Evolutionary conservation across 177 flowering plant genomes (phyloP), one percentile per base, ranked within the genome.

Genomic region (Vitis hybrid): DNA sequence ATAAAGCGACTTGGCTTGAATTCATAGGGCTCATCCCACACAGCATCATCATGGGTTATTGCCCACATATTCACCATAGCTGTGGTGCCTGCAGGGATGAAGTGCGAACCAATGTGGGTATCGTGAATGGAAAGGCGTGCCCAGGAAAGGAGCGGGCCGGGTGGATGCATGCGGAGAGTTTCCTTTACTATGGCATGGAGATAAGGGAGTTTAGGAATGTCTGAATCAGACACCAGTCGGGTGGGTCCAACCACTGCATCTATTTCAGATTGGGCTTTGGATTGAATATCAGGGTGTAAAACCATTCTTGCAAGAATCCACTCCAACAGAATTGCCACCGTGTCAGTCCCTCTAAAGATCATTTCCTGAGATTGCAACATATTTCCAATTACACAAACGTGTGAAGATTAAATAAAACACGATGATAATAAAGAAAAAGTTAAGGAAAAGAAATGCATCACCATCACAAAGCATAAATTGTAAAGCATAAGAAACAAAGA

Each of bases 21-120:
- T 23, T 73, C 71, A 1, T 78, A 62, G 0, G 98, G 84, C 62
- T 88, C 84, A 0, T 79, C 8, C 98, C 98, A 89, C 48, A 85
- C 56, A n/a, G 56, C 56, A 45, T 79, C 84, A 30, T 89, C 87
- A 18, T 88, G 96, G 9, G 97, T 88, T 39, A 93, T 93, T 0
- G 98, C 81, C 94, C 94, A 91, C 97, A 91, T 91, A 86, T 91
- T 93, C 73, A 91, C 98, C 95, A 90, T 90, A 21, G 95, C 94
- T 0, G 92, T 93, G 1, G 98, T 91, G n/a, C 95, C 97, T 0
- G 92, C 93, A 0, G 97, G 97, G 32, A 93, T 65, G 56, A 81
- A 82, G 71, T 83, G 80, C 0, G 21, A 65, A 2, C 93, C 95
- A 1, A 93, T 67, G 12, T 80, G 82, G 52, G 87, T 85, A 75